A percentile compares a stretch with the other conserved stretches of the same genome.
phyloP scores from a whole-genome alignment of 2,329 filamentous ascomycete genomes.

The Lecanosticta acicola region DNA sequence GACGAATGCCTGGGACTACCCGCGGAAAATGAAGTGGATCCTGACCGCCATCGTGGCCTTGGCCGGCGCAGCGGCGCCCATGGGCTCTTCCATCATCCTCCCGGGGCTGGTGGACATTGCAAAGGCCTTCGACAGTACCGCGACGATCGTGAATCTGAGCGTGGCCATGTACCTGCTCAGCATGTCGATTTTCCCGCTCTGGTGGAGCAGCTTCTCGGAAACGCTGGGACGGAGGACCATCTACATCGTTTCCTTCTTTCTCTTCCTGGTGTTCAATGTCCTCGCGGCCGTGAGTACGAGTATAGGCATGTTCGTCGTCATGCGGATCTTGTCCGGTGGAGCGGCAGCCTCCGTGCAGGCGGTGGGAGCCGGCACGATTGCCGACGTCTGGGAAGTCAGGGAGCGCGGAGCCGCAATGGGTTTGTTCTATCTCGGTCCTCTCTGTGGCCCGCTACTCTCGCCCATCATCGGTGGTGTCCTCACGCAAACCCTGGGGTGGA shows the following conservation, averaged over 20 bases:
- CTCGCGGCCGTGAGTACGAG: constrained; percentile 63
- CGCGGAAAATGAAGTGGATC: constrained; percentile 71
- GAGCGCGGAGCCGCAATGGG: constrained; percentile 77
- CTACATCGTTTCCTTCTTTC: constrained; percentile 66
- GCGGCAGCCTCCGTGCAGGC: constrained; percentile 76
- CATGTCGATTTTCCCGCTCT: constrained; percentile 76
- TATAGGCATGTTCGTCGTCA: constrained; percentile 70
- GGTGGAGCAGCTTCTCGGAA: constrained; percentile 82
- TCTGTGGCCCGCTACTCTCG: constrained; percentile 67
- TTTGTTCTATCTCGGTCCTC: constrained; percentile 72
- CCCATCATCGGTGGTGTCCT: constrained; percentile 72
- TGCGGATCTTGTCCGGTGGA: constrained; percentile 68
- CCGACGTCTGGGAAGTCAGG: constrained; percentile 69
- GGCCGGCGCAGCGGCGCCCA: constrained; percentile 70
- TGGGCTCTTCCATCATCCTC: constrained; percentile 80
- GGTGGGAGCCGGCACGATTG: constrained; percentile 76
- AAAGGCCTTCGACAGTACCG: constrained; percentile 54
- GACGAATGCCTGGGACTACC: constrained; percentile 67
- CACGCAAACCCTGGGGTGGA: constrained; percentile 65
- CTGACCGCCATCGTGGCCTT: constrained; percentile 73
- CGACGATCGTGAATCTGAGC: constrained; percentile 67
- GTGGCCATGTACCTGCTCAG: constrained; percentile 75
- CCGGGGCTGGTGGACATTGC: constrained; percentile 64
- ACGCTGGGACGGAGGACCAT: constrained; percentile 65
- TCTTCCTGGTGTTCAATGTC: constrained; percentile 67